These are phyloP conservation scores for Rhizopogon rudus DNA, from an alignment of 768 basidiomycete genomes.

Conservation along the genomic window DNA sequence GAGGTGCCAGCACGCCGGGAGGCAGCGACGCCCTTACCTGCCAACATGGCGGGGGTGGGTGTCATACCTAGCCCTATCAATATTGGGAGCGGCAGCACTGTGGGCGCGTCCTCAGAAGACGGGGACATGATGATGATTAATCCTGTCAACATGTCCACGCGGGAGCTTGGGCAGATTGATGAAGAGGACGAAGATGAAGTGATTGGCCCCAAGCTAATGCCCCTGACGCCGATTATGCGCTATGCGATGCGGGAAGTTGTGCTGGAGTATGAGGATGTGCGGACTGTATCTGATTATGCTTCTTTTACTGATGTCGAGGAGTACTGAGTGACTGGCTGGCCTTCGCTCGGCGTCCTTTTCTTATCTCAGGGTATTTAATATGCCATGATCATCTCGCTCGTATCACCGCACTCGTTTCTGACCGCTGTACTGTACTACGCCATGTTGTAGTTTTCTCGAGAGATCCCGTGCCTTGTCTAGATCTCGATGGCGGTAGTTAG, in stretches of 20 bases:
- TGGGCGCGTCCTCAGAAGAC: slow-evolving; percentile 36
- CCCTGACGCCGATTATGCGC: slow-evolving; percentile 76
- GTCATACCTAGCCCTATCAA: slow-evolving; percentile 16
- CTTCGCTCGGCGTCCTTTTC: background rate
- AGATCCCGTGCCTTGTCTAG: too few species aligned
- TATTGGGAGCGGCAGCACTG: slow-evolving; percentile 30
- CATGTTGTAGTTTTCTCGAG: slow-evolving; percentile 7
- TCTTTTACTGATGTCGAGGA: slow-evolving; percentile 69
- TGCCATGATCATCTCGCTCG: background rate
- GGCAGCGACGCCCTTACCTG: slow-evolving; percentile 21
- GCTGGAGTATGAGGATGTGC: slow-evolving; percentile 74
- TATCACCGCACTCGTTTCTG: slow-evolving; percentile 1
- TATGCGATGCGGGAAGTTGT: slow-evolving; percentile 84
- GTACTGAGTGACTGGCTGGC: slow-evolving; percentile 35
- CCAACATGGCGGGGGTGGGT: slow-evolving; percentile 22
- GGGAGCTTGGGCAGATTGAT: slow-evolving; percentile 41
- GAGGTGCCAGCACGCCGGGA: slow-evolving; percentile 23
- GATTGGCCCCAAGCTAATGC: slow-evolving; percentile 71
- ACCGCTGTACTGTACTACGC: slow-evolving; percentile 2
- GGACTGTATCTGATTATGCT: slow-evolving; percentile 73
- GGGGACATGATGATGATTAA: slow-evolving; percentile 46
- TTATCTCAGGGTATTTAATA: background rate
- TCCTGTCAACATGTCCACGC: slow-evolving; percentile 30
- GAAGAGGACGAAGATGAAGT: slow-evolving; percentile 48
- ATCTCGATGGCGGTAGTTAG: too few species aligned